These are phyloP conservation scores for Phanerochaete carnosa DNA, from an alignment of 768 basidiomycete genomes.

Conservation along the genomic window DNA sequence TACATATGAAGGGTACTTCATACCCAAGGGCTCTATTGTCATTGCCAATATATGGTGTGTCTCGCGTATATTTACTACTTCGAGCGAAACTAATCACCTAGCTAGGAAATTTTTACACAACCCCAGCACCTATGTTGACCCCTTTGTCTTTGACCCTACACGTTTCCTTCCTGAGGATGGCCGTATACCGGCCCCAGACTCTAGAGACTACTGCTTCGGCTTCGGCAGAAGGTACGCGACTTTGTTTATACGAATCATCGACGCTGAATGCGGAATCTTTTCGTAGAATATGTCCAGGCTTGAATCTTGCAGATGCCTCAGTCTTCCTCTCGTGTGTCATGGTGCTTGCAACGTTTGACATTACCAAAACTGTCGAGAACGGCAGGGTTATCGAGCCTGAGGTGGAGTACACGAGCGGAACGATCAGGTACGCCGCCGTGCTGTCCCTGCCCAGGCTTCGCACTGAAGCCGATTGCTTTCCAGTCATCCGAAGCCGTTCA, in stretches of 20 bases:
- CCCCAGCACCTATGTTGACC: slow-evolving; percentile 29
- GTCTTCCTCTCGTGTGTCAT: slow-evolving; percentile 27
- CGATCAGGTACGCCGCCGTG: slow-evolving; percentile 22
- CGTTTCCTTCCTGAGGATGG: slow-evolving; percentile 24
- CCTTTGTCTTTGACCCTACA: slow-evolving; percentile 31
- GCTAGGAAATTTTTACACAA: slow-evolving; percentile 25
- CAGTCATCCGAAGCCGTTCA: slow-evolving; percentile 8
- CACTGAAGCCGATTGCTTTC: neutral
- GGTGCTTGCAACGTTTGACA: slow-evolving; percentile 28
- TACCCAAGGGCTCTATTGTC: slow-evolving; percentile 32
- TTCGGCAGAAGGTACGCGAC: slow-evolving; percentile 26
- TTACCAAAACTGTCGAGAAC: slow-evolving; percentile 25
- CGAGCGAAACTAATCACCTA: neutral
- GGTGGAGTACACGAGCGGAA: slow-evolving; percentile 22
- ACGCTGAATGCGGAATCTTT: too few species aligned
- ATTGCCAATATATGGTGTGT: slow-evolving; percentile 32
- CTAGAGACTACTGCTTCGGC: slow-evolving; percentile 24
- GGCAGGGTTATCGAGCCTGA: slow-evolving; percentile 25
- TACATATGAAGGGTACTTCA: slow-evolving; percentile 28
- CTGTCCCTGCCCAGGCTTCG: neutral
- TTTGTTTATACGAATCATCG: too few species aligned
- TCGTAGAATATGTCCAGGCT: neutral
- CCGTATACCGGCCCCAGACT: slow-evolving; percentile 21
- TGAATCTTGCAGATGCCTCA: slow-evolving; percentile 29
- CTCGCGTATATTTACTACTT: neutral